Percentiles rank a stretch among this genome's conserved stretches.
Evolutionary conservation across 2,329 filamentous ascomycete species (phyloP).

Genomic region (Ophiocordyceps australis): DNA sequence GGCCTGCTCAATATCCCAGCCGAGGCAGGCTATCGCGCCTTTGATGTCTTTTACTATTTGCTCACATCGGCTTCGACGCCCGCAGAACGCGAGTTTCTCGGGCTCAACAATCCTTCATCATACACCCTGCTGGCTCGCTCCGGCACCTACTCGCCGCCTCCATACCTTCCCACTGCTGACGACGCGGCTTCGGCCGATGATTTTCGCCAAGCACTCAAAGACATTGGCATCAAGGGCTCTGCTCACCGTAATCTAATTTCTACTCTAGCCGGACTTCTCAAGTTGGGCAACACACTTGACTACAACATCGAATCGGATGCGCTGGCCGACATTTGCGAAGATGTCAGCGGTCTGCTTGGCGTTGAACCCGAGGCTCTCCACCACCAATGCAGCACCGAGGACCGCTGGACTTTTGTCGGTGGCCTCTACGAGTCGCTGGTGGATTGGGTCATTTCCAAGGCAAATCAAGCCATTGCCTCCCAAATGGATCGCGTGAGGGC

Average conservation of each 20-base stretch:
- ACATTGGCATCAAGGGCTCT: constrained; percentile 84
- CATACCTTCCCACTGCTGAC: constrained; percentile 81
- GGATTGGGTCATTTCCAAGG: constrained; percentile 82
- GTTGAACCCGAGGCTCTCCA: constrained; percentile 71
- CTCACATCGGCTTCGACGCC: constrained; percentile 80
- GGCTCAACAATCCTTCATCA: constrained; percentile 55
- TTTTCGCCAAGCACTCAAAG: constrained; percentile 70
- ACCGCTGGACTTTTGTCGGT: constrained; percentile 64
- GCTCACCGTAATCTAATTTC: constrained; percentile 71
- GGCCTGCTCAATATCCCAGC: constrained; percentile 68
- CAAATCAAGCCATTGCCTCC: constrained; percentile 64
- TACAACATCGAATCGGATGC: constrained; percentile 71
- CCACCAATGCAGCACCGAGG: constrained; percentile 64
- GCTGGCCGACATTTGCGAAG: constrained; percentile 74
- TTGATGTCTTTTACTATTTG: constrained; percentile 96
- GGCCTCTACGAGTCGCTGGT: constrained; percentile 88
- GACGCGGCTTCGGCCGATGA: constrained; percentile 88
- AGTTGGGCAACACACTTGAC: constrained; percentile 79
- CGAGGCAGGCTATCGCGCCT: constrained; percentile 72
- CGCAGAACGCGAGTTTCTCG: constrained; percentile 75
- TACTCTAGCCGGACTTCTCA: constrained; percentile 68
- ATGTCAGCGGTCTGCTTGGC: constrained; percentile 72
- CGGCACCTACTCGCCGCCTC: constrained; percentile 68
- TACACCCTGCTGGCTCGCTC: constrained; percentile 71
- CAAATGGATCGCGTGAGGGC: constrained; percentile 53